Conservation (phyloP, 495 filamentous ascomycete genomes). For the Sordaria brevicollis region DNA sequence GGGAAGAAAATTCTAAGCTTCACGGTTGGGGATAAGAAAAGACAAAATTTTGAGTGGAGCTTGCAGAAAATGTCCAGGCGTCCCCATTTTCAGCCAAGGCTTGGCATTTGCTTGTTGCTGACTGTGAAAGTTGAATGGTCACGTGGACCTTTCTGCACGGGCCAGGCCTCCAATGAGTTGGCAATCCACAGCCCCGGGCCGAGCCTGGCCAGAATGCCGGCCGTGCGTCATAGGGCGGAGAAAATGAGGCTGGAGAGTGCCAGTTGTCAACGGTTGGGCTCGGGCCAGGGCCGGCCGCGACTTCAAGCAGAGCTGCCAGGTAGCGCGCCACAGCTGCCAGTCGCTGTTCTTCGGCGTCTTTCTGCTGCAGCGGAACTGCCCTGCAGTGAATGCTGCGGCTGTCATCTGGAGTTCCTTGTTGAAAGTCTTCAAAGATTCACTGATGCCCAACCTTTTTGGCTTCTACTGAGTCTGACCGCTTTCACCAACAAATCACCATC, state of each 20-base stretch:
- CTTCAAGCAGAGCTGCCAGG: not conserved
- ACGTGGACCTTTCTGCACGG: not conserved
- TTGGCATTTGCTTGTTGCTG: not conserved
- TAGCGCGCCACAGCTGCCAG: not conserved
- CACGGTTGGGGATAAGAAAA: not conserved
- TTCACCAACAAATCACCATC: constrained; percentile 18
- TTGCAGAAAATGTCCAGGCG: constrained; percentile 1
- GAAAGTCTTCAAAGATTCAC: constrained; percentile 2
- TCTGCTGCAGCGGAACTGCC: not conserved
- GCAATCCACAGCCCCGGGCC: not conserved
- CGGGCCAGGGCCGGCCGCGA: not conserved
- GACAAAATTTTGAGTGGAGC: not conserved
- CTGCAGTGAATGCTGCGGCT: not conserved
- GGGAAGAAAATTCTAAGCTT: constrained; percentile 8
- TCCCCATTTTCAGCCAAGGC: not conserved
- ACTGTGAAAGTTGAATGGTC: not conserved
- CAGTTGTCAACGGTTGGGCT: constrained; percentile 23
- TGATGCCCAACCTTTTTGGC: constrained; percentile 27
- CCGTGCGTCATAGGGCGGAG: constrained; percentile 14
- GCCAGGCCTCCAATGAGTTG: not conserved
- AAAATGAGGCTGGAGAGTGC: constrained; percentile 22
- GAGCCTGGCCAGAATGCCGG: not conserved
- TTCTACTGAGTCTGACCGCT: constrained; percentile 21
- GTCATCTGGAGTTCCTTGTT: not conserved
- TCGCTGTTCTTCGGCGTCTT: not conserved